phyloP scores from a whole-genome alignment of 2,329 filamentous ascomycete species.

The Periconia sp. region DNA sequence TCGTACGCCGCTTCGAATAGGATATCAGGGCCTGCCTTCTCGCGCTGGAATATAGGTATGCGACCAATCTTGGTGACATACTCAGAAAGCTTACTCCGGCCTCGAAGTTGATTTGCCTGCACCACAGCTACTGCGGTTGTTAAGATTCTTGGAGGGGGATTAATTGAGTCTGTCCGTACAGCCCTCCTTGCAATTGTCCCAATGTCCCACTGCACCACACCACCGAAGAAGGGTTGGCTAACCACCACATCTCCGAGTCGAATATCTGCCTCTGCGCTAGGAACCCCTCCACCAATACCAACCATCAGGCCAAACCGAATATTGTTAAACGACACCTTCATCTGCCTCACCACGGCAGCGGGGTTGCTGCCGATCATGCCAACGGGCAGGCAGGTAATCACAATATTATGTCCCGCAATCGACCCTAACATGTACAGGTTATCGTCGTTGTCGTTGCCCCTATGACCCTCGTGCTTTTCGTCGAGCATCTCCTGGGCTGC shows the following conservation, averaged over 20 bases:
- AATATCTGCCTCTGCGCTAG: slow-evolving; percentile 8
- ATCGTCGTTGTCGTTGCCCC: slow-evolving; percentile 18
- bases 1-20: slow-evolving; percentile 14
- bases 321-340: slow-evolving; percentile 26
- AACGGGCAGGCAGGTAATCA: slow-evolving; percentile 22
- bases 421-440: slow-evolving; percentile 3
- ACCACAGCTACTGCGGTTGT: slow-evolving; percentile 5
- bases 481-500: slow-evolving; percentile 35
- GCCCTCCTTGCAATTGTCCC: not conserved
- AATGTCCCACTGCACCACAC: slow-evolving; percentile 10
- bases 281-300: slow-evolving; percentile 35
- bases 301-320: slow-evolving; percentile 22
- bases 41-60: slow-evolving; percentile 8
- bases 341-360: slow-evolving; percentile 29
- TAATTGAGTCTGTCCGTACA: not conserved
- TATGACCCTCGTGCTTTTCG: slow-evolving; percentile 13
- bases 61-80: slow-evolving; percentile 3
- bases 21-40: slow-evolving; percentile 7
- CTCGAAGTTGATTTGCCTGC: not conserved
- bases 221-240: slow-evolving; percentile 7
- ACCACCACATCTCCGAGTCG: slow-evolving; percentile 14
- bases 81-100: slow-evolving; percentile 1
- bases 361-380: slow-evolving; percentile 26
- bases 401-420: slow-evolving; percentile 26
- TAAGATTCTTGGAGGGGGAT: slow-evolving; percentile 1